Evolutionary conservation across 2,329 filamentous ascomycete species (phyloP).

Genomic region (Colletotrichum abscissum): DNA sequence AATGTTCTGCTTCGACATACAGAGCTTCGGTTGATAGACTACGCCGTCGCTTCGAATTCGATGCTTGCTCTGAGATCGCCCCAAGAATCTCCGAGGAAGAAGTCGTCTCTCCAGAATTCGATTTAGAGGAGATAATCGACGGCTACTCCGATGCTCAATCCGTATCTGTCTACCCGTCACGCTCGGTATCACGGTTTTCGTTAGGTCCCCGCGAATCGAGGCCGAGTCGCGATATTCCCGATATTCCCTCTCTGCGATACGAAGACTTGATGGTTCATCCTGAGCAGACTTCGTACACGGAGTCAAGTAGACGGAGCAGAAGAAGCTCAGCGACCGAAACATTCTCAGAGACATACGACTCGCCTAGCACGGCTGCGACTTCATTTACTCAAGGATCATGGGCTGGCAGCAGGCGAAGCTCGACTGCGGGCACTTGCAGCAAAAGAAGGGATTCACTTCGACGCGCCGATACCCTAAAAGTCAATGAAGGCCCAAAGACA

Average conservation of each 20-base stretch:
- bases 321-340: not conserved
- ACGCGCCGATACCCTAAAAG: not conserved
- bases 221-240: too few species aligned
- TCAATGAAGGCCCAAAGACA: not conserved
- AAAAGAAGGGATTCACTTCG: not conserved
- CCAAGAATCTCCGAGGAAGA: not conserved
- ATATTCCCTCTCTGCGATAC: not conserved
- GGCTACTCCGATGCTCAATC: not conserved
- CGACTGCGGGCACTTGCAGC: not conserved
- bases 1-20: slow-evolving; percentile 5
- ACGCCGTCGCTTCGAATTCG: not conserved
- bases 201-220: not conserved
- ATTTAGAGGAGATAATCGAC: not conserved
- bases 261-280: not conserved
- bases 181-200: too few species aligned
- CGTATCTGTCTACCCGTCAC: not conserved
- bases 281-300: not conserved
- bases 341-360: not conserved
- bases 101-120: too few species aligned
- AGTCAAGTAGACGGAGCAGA: not conserved
- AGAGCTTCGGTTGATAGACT: slow-evolving; percentile 14
- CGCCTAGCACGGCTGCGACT: not conserved
- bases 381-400: not conserved
- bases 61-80: too few species aligned
- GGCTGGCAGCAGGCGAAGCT: not conserved